Evolutionary conservation across 176 grass and related monocot genomes (phyloP).

Genomic region (Hordeum marinum): DNA sequence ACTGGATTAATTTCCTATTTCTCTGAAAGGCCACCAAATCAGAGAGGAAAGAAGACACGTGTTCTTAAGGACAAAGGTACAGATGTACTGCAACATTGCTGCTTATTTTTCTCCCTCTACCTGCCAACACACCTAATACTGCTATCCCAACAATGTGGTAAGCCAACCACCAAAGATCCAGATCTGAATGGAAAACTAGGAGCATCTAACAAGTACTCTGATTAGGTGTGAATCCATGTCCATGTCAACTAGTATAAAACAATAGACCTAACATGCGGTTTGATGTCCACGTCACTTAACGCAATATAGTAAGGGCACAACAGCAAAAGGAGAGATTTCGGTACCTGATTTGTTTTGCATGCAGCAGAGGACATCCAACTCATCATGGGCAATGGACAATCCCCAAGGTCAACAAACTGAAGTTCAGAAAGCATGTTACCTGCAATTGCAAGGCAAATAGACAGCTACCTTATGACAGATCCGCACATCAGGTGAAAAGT

Average conservation of each 20-base stretch:
- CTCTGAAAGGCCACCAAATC: not conserved
- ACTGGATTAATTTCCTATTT: not conserved
- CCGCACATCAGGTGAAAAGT: not conserved
- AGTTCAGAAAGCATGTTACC: not conserved
- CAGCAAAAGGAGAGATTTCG: not conserved
- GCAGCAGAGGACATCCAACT: constrained; percentile 1
- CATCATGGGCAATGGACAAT: not conserved
- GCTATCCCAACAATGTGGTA: constrained; percentile 29
- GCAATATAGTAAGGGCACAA: constrained; percentile 8
- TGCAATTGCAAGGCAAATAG: constrained; percentile 15
- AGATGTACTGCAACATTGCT: not conserved
- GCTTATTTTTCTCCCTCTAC: constrained; percentile 6
- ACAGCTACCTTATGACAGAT: constrained; percentile 8
- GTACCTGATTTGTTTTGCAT: constrained; percentile 23
- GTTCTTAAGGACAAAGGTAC: not conserved
- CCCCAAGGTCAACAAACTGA: constrained; percentile 30
- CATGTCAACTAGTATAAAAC: not conserved
- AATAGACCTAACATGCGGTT: constrained; percentile 30
- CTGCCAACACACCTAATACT: not conserved
- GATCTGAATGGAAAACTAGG: constrained; percentile 5
- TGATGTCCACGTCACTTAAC: constrained; percentile 8
- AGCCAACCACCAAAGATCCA: constrained; percentile 27
- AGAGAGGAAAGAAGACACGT: not conserved
- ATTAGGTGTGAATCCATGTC: too few species aligned
- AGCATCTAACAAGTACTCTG: constrained; percentile 17